Percentiles rank a stretch among this genome's conserved stretches.
Evolutionary conservation across 768 basidiomycete species (phyloP).

Genomic region (Ramaria sp.): DNA sequence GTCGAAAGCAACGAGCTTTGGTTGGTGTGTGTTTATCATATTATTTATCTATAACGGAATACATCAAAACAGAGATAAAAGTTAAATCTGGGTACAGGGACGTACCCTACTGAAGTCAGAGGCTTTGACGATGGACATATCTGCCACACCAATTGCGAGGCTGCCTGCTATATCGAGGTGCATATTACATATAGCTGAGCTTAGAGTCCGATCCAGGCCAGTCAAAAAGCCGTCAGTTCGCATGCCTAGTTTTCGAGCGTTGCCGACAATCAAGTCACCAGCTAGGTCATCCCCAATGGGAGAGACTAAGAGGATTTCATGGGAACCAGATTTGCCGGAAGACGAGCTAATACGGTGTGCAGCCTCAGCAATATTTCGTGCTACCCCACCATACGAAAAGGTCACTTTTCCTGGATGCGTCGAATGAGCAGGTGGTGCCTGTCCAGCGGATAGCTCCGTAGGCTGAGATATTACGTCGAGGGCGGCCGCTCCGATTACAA

Average conservation of each 20-base stretch:
- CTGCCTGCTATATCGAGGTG: slow-evolving; percentile 62
- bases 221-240: slow-evolving; percentile 66
- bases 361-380: slow-evolving; percentile 90
- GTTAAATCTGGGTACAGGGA: background rate
- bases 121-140: slow-evolving; percentile 61
- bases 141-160: slow-evolving; percentile 80
- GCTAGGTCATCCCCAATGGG: slow-evolving; percentile 71
- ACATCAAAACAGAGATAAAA: background rate
- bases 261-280: slow-evolving; percentile 52
- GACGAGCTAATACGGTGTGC: slow-evolving; percentile 50
- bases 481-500: slow-evolving; percentile 81
- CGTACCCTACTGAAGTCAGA: slow-evolving; percentile 39
- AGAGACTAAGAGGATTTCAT: slow-evolving; percentile 53
- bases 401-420: slow-evolving; percentile 73
- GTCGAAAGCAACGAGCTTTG: slow-evolving; percentile 60
- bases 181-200: slow-evolving; percentile 71
- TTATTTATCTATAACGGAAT: slow-evolving; percentile 35
- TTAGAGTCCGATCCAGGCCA: slow-evolving; percentile 12
- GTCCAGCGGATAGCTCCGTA: slow-evolving; percentile 17
- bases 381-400: slow-evolving; percentile 80
- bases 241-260: slow-evolving; percentile 58
- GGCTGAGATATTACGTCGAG: slow-evolving; percentile 72
- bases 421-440: slow-evolving; percentile 39
- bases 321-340: slow-evolving; percentile 4
- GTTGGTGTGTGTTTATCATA: slow-evolving; percentile 37